These are phyloP conservation scores for Bifiguratus adelaidae DNA, from an alignment of 192 early-diverging fungal genomes.

Conservation along the genomic window DNA sequence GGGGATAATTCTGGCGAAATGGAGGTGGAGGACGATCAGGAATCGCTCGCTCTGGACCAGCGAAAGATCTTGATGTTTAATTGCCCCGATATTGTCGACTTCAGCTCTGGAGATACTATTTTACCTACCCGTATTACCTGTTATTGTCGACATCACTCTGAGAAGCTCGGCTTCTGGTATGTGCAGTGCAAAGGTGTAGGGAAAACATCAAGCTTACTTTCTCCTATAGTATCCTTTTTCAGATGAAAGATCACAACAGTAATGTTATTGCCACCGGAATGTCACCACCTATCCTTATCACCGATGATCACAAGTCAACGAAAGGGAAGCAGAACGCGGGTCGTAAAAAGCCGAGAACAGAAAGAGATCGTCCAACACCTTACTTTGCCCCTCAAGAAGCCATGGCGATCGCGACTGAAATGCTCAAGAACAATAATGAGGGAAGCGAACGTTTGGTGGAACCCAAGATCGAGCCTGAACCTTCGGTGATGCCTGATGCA, in stretches of 20 bases:
- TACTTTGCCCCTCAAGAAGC: conserved; percentile 6
- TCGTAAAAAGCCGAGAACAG: conserved; percentile 12
- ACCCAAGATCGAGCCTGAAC: no score
- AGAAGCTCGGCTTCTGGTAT: conserved; percentile 83
- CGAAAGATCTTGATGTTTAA: conserved; percentile 85
- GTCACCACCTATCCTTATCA: conserved; percentile 93
- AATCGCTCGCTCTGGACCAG: conserved; percentile 59
- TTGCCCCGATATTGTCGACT: conserved; percentile 77
- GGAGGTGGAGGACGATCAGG: conserved; percentile 34
- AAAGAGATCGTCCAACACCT: conserved; percentile 22
- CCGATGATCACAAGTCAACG: conserved; percentile 94
- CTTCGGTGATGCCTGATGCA: no score
- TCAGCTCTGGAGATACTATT: conserved; percentile 80
- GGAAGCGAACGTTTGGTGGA: no score
- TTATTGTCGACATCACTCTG: conserved; percentile 92
- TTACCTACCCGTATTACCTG: conserved; percentile 95
- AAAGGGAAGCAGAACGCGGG: conserved; percentile 40
- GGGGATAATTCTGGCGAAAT: conserved; percentile 10
- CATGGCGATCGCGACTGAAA: no score
- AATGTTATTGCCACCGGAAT: conserved; percentile 71
- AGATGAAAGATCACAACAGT: conserved; percentile 58
- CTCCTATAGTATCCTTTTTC: conserved; percentile 56
- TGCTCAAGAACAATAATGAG: no score
- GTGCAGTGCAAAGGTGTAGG: background rate
- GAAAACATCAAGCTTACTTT: background rate